phyloP scores from a whole-genome alignment of 106 monocot genomes.

The Acanthochlamys bracteata region DNA sequence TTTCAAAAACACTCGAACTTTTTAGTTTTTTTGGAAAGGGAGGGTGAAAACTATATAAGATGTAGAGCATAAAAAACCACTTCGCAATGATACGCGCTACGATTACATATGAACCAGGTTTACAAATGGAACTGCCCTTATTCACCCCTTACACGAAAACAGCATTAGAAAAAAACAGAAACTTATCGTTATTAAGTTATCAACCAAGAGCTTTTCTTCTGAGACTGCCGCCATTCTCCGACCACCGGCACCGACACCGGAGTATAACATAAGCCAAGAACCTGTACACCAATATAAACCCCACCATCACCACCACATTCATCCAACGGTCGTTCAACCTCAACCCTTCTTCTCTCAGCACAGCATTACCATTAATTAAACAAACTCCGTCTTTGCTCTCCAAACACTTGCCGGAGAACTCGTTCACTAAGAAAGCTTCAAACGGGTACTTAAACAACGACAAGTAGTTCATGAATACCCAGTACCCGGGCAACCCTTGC shows the following conservation, averaged over 20 bases:
- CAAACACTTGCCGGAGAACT: conserved; percentile 73
- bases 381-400: conserved; percentile 42
- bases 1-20: too few relatives aligned
- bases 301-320: conserved; percentile 66
- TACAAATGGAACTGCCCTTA: too few relatives aligned
- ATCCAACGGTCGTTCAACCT: conserved; percentile 56
- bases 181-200: too few relatives aligned
- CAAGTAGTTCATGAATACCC: conserved; percentile 91
- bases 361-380: conserved; percentile 41
- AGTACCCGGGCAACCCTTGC: conserved; percentile 64
- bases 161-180: too few relatives aligned
- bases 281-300: conserved; percentile 62
- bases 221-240: too few relatives aligned
- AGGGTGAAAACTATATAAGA: too few relatives aligned
- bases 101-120: too few relatives aligned
- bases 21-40: too few relatives aligned
- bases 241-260: conserved; percentile 42
- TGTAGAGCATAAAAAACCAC: too few relatives aligned
- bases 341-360: conserved; percentile 66
- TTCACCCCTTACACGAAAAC: too few relatives aligned
- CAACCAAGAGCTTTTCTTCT: too few relatives aligned
- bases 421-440: conserved; percentile 77
- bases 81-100: too few relatives aligned
- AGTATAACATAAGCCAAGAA: conserved; percentile 60
- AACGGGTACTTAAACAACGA: conserved; percentile 95